Base-by-base conservation (phyloP, 1,284 basidiomycete species). In the Chalciporus sp. region DNA sequence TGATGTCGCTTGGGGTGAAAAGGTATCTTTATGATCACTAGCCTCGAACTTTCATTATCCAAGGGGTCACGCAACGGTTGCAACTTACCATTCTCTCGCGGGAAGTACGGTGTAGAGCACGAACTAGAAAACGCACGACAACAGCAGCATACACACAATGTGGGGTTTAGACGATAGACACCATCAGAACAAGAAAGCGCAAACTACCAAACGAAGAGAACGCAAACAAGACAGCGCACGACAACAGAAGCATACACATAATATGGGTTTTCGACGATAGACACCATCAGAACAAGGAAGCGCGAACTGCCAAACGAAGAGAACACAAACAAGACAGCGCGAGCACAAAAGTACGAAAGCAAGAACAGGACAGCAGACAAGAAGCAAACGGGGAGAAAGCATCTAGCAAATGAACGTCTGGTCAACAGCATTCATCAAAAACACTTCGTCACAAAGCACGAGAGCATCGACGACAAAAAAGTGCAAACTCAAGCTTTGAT, bases 401-500 rank as follows among this genome's bases (percentile, higher is more conserved):
- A 40, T 37, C 3, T 7, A 37, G 1, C 1, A 46, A 47, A 1
- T 46, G 23, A 45, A n/a, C 31, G 42, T 19, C 4, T 39, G 26
- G 19, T 26, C 41, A 40, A 28, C 20, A 12, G 1, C n/a, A 16
- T 12, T 19, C 3, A 20, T 33, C 16, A 11, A 23, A 7, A 44
- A 40, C 5, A 17, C 27, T 49, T 44, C 35, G 9, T 40, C n/a
- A 27, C 6, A 16, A 43, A 29, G 9, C 17, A 7, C 16, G 33
- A 14, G 6, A 2, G 27, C 23, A 35, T 28, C 19, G 33, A 27
- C 19, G 27, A 31, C 33, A 9, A 11, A 17, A 41, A 27, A 12
- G 17, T 35, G 42, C 23, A 23, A 23, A 4, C 29, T 61, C 52
- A 70, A 16, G 58, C 55, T 56, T 58, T 72, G 31, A 58, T 55